Conservation (phyloP, 768 basidiomycete species). For the Tremella yokohamensis region DNA sequence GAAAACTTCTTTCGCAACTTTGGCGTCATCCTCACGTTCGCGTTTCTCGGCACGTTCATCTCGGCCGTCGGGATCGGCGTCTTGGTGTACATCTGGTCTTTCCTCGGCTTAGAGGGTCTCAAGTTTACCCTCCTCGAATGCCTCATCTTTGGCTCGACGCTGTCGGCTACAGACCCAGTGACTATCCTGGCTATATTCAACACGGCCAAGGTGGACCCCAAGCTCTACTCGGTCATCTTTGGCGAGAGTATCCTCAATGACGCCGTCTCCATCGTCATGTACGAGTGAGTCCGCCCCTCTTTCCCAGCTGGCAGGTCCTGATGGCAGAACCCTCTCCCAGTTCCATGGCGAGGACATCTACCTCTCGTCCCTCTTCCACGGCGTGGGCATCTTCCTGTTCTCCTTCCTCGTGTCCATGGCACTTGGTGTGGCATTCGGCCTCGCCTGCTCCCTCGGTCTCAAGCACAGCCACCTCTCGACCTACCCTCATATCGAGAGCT, state of each 20-base stretch:
- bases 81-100: conserved; percentile 89
- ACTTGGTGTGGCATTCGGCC: conserved; percentile 84
- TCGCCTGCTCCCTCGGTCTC: conserved; percentile 83
- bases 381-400: conserved; percentile 93
- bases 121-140: conserved; percentile 85
- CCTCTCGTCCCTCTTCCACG: conserved; percentile 84
- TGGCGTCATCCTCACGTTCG: conserved; percentile 79
- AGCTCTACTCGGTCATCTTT: conserved; percentile 94
- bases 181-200: conserved; percentile 98
- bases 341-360: conserved; percentile 86
- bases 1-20: conserved; percentile 99
- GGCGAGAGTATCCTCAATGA: conserved; percentile 96
- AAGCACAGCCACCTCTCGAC: conserved; percentile 85
- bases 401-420: conserved; percentile 94
- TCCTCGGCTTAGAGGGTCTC: conserved; percentile 84
- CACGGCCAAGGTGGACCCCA: conserved; percentile 97
- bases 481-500: conserved; percentile 88
- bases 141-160: conserved; percentile 89
- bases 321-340: conserved; percentile 73
- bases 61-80: conserved; percentile 92
- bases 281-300: conserved; percentile 70
- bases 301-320: background rate
- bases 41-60: conserved; percentile 92
- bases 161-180: conserved; percentile 96
- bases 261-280: conserved; percentile 99